Evolutionary conservation across 164 flowering plant genomes (phyloP), one percentile per base, ranked within the genome.

Genomic region (Chimonanthus praecox): DNA sequence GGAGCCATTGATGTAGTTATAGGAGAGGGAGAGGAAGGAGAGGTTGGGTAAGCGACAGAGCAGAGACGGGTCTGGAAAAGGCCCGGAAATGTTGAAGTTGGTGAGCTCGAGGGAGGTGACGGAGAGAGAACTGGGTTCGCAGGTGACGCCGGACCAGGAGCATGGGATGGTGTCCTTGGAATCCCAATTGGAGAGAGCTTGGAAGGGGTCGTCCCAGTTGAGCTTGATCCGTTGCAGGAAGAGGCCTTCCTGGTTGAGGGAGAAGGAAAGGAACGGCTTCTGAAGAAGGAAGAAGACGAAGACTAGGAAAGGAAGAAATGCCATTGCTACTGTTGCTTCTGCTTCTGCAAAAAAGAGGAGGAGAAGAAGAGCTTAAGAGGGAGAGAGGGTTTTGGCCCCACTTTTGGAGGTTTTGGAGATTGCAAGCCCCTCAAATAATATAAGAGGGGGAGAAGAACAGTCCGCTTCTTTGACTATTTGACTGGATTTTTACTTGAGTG

Each of bases 221-320:
- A 66, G 83, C 73, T 86, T 94, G 49, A 85, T 80, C 58, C 68
- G 78, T 16, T 83, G 90, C 18, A 94, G 87, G 75, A 75, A 81
- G n/a, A 83, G 82, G 7, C 94, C 97, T 63, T 94, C 97, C 69
- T 88, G 98, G 87, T 85, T 88, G 33, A 89, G 82, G 60, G 82
- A 77, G 4, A 58, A 50, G n/a, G 69, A 67, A 5, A 61, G 71
- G 18, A 64, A 7, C 18, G 69, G 62, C 48, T 81, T 60, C 18
- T 78, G 18, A 66, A 81, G 50, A 64, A 85, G 58, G 68, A 80
- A 49, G 73, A 78, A 49, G 72, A 78, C 18, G 72, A 79, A 43
- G 74, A 73, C 71, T 18, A 45, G 45, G 18, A 6, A 47, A 11
- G 60, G 58, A 49, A 48, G 58, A 44, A 74, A 77, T 58, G 21